Conservation (phyloP, 208 protist genomes). For the Crithidia bombi region DNA sequence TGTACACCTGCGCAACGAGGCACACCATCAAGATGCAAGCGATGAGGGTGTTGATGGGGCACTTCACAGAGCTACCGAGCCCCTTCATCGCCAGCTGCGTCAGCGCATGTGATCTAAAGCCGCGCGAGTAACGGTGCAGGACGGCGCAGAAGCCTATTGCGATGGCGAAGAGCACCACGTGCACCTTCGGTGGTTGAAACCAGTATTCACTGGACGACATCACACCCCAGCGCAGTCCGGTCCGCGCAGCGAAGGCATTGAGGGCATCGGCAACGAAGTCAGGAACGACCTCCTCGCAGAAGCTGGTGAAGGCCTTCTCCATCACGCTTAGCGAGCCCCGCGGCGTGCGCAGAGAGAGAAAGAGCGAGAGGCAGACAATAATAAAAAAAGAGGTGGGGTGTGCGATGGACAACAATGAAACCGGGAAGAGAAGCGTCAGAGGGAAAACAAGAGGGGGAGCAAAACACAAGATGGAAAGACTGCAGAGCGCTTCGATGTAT, state of each 20-base stretch:
- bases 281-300: conserved; percentile 49
- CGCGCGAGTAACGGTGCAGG: conserved; percentile 39
- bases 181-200: conserved; percentile 70
- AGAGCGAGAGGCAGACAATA: conserved; percentile 7
- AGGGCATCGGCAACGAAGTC: conserved; percentile 42
- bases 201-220: conserved; percentile 47
- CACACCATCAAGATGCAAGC: conserved; percentile 41
- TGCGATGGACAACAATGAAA: too few relatives aligned
- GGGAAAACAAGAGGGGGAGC: too few relatives aligned
- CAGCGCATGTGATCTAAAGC: conserved; percentile 32
- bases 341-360: too few relatives aligned
- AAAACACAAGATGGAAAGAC: too few relatives aligned
- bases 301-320: conserved; percentile 14
- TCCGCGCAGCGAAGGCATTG: conserved; percentile 30
- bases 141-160: conserved; percentile 35
- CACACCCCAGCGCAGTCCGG: conserved; percentile 65
- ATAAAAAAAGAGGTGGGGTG: conserved; percentile 31
- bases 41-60: conserved; percentile 49
- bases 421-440: too few relatives aligned
- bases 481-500: too few relatives aligned
- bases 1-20: conserved; percentile 48
- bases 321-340: too few relatives aligned
- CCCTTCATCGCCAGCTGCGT: conserved; percentile 12
- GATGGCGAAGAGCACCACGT: conserved; percentile 55
- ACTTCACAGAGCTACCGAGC: conserved; percentile 34